Percentiles rank a stretch among this genome's conserved stretches.
phyloP scores from a whole-genome alignment of 176 grass and related monocot genomes.

The Oryza rufipogon region DNA sequence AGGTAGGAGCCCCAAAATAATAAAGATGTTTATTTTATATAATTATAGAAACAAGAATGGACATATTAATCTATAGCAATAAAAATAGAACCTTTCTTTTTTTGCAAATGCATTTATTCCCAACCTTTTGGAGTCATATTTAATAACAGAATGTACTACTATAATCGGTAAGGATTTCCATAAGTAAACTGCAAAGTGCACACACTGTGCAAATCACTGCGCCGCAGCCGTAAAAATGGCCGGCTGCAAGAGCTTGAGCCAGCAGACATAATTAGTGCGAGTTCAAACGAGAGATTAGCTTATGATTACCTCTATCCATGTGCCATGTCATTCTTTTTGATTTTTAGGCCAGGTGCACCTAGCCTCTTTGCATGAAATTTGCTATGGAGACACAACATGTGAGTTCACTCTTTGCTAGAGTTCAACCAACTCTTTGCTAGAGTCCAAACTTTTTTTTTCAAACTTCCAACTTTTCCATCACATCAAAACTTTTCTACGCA shows the following conservation, averaged over 20 bases:
- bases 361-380: neutral
- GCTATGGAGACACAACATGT: neutral
- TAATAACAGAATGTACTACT: neutral
- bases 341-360: neutral
- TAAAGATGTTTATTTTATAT: no score
- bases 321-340: neutral
- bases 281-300: slow-evolving; percentile 7
- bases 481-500: no score
- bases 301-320: slow-evolving; percentile 13
- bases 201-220: neutral
- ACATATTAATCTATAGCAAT: no score
- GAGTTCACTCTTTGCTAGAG: neutral
- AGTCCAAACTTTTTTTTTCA: no score
- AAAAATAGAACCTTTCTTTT: neutral
- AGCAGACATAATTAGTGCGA: neutral
- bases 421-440: neutral
- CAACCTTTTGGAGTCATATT: neutral
- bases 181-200: neutral
- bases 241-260: neutral
- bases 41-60: no score
- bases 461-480: no score
- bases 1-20: no score
- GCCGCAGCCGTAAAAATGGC: neutral
- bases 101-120: neutral
- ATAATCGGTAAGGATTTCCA: neutral